Percentiles rank a stretch among this genome's conserved stretches.
phyloP scores from a whole-genome alignment of 2,329 filamentous ascomycete genomes.

The Biscogniauxia marginata region DNA sequence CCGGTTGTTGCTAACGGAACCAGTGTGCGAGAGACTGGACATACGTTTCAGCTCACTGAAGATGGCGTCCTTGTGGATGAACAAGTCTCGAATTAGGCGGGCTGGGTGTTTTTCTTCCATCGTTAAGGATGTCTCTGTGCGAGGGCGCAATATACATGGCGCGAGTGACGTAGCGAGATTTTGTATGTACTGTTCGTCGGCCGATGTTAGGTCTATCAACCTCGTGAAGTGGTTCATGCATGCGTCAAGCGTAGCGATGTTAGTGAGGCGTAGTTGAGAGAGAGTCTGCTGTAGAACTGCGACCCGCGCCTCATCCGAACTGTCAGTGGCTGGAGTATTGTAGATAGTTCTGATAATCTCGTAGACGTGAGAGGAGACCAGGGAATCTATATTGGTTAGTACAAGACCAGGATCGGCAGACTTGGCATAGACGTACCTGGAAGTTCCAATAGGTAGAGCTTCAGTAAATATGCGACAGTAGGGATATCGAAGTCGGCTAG shows the following conservation, averaged over 20 bases:
- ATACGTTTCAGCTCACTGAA: slow-evolving; percentile 95
- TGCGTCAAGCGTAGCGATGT: slow-evolving; percentile 97
- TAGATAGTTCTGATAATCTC: slow-evolving; percentile 99
- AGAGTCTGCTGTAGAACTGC: slow-evolving; percentile 94
- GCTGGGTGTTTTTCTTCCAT: slow-evolving; percentile 94
- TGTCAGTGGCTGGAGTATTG: slow-evolving; percentile 73
- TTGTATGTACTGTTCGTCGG: slow-evolving; percentile 81
- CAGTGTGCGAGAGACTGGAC: slow-evolving; percentile 66
- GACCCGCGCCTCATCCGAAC: slow-evolving; percentile 74
- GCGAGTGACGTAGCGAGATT: slow-evolving; percentile 73
- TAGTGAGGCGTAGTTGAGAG: slow-evolving; percentile 89
- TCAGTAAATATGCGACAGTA: slow-evolving; percentile 87
- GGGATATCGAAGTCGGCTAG: slow-evolving; percentile 90
- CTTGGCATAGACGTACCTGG: slow-evolving; percentile 62
- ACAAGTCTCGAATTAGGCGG: slow-evolving; percentile 86
- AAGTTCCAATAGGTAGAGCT: slow-evolving; percentile 91
- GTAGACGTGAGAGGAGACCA: slow-evolving; percentile 97
- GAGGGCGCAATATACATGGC: slow-evolving; percentile 84
- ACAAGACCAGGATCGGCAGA: not conserved
- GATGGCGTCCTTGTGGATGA: slow-evolving; percentile 90
- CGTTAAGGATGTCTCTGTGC: slow-evolving; percentile 82
- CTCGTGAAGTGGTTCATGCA: slow-evolving; percentile 98
- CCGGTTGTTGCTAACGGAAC: slow-evolving; percentile 56
- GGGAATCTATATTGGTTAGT: slow-evolving; percentile 67
- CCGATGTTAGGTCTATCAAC: slow-evolving; percentile 92